Base-by-base conservation (phyloP, 371 early-diverging fungal genomes). In the Rhizopus microsporus region DNA sequence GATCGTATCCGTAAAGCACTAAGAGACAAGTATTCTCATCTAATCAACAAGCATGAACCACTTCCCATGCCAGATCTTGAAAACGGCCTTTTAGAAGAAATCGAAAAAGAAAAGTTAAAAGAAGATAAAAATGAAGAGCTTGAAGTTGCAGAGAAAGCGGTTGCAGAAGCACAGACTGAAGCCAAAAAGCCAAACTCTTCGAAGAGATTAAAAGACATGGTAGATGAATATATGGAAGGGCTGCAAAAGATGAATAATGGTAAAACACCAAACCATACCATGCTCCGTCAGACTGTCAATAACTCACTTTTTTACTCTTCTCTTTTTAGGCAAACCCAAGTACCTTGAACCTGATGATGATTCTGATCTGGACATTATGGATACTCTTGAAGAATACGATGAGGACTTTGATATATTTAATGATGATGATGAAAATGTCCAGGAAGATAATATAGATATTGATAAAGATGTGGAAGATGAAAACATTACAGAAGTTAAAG, bases 231-330 rank as follows among this genome's bases (percentile, higher is more conserved):
- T 23, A 68, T 68, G 40, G 54, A 45, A 7, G 51, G 54, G 30
- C 16, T 63, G 4, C 51, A 45, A 34, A 48, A 51, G 1, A 44
- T 33, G 8, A 54, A 50, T 37, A 48, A 31, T 37, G 47, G n/a
- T n/a, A 3, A 13, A 15, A 30, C 95, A 65, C 13, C 93, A 67
- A 39, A 86, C 83, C 88, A 92, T 90, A n/a, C 93, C 60, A 44
- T 86, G 86, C 63, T 95, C 96, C 72, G 94, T 84, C 54, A 95
- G 57, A 0, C 3, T 17, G 15, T 15, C 16, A 43, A 15, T 32
- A 1, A 9, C 13, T 40, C 8, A 32, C 12, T 32, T 6, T 10
- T n/a, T 23, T 29, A 35, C 34, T 16, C 44, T 5, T 46, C 15
- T 45, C 29, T 16, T 35, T 32, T 42, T 17, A 34, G 63, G 35